phyloP scores from a whole-genome alignment of 805 yeast genomes.

The Wickerhamomyces bisporus region DNA sequence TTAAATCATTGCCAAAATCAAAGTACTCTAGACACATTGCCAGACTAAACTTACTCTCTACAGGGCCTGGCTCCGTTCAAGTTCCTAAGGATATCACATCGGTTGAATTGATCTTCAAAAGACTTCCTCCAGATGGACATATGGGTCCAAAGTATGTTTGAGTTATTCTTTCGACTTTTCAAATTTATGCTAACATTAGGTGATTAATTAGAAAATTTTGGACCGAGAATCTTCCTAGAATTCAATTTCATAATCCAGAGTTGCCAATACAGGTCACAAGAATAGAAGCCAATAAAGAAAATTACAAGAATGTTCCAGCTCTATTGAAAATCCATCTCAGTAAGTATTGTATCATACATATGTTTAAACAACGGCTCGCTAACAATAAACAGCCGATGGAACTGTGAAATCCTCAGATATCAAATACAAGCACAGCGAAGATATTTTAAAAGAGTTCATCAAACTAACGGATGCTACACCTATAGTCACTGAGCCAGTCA shows the following conservation, averaged over 20 bases:
- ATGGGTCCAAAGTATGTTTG: slow-evolving; percentile 43
- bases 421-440: slow-evolving; percentile 40
- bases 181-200: slow-evolving; percentile 3
- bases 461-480: slow-evolving; percentile 44
- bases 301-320: slow-evolving; percentile 38
- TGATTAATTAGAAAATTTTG: slow-evolving; percentile 51
- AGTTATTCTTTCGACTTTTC: background rate
- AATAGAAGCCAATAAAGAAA: slow-evolving; percentile 39
- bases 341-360: slow-evolving; percentile 6
- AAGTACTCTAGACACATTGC: slow-evolving; percentile 42
- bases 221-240: slow-evolving; percentile 67
- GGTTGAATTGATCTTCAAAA: slow-evolving; percentile 51
- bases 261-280: slow-evolving; percentile 57
- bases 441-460: slow-evolving; percentile 54
- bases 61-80: slow-evolving; percentile 36
- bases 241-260: slow-evolving; percentile 79
- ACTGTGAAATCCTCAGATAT: slow-evolving; percentile 44
- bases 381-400: slow-evolving; percentile 27
- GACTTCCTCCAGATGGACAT: slow-evolving; percentile 44
- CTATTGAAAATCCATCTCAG: slow-evolving; percentile 35
- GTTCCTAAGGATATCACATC: slow-evolving; percentile 33
- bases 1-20: slow-evolving; percentile 31
- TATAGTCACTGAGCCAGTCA: slow-evolving; percentile 31
- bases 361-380: background rate
- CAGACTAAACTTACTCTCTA: slow-evolving; percentile 47